A percentile compares a stretch with the other conserved stretches of the same genome.
Evolutionary conservation across 2,329 filamentous ascomycete genomes (phyloP).

Genomic region (Scytalidium lignicola): DNA sequence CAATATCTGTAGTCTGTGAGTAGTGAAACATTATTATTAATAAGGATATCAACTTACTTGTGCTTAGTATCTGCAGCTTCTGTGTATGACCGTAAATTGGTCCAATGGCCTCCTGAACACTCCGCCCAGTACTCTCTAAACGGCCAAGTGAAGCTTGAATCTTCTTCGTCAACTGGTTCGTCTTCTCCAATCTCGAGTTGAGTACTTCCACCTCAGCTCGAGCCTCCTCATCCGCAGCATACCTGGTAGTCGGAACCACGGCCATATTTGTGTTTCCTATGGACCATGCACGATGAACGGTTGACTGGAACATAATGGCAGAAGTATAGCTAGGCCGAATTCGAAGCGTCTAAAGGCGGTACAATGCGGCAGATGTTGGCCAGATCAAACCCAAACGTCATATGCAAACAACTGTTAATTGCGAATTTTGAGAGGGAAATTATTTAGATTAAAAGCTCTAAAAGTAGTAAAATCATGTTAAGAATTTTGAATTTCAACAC

Average conservation of each 20-base stretch:
- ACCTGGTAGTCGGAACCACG: conserved; percentile 21
- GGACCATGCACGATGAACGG: not conserved
- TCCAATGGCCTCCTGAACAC: conserved; percentile 84
- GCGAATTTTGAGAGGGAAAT: no score
- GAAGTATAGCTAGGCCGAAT: not conserved
- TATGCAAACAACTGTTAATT: not conserved
- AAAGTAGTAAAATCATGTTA: not conserved
- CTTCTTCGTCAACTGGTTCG: conserved; percentile 88
- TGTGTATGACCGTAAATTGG: conserved; percentile 92
- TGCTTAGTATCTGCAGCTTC: conserved; percentile 78
- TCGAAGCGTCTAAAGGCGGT: not conserved
- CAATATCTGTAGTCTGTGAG: conserved; percentile 59
- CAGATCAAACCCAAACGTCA: not conserved
- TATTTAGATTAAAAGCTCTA: no score
- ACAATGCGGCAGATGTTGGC: not conserved
- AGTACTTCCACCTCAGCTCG: conserved; percentile 66
- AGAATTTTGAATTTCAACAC: not conserved
- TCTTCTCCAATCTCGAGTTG: conserved; percentile 79
- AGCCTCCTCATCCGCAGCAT: conserved; percentile 55
- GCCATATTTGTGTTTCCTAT: conserved; percentile 21
- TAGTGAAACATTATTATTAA: not conserved
- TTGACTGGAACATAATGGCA: not conserved
- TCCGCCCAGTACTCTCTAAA: conserved; percentile 82
- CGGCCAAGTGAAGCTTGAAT: conserved; percentile 83
- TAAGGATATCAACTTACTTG: conserved; percentile 48